Evolutionary conservation across 768 basidiomycete genomes (phyloP), one percentile per base, ranked within the genome.

Genomic region (Lyophyllum decastes): DNA sequence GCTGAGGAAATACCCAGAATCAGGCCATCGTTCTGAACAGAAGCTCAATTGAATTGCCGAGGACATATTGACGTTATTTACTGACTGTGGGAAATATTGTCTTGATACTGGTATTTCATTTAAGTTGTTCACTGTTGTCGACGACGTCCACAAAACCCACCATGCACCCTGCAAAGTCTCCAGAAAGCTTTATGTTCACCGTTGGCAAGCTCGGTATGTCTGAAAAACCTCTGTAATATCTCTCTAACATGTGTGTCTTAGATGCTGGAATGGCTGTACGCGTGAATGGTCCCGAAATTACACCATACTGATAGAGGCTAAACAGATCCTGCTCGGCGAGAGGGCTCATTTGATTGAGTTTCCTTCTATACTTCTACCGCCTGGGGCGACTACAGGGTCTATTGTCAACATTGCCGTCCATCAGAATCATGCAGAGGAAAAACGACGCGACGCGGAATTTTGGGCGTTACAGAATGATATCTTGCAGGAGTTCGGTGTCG

Each of bases 331-430:
- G 1, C 82, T 98, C 14, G 95, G 96, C 16, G 94, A 93, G 71
- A 85, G 94, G 43, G 95, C 95, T 17, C 96, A 98, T 68, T 82
- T 98, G 34, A 96, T 99, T 65, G 96, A 99, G 73, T 99, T 98
- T 72, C 97, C 97, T 1, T 98, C 97, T 0, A 81, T 99, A 38
- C 83, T 98, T 1, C 78, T 98, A 7, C 97, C 97, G 0, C 92
- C 95, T 0, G 95, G 95, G 14, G 88, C 94, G 1, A 87, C 90
- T 9, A 86, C 95, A 0, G 97, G 97, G 5, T 97, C 94, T 19
- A 98, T 99, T 63, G 93, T 99, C 64, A 97, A 94, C 70, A 98
- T 98, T 72, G 87, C 95, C 2, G 95, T 98, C 14, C 85, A 92
- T 67, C 89, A 94, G 61, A 97, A 99, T 69, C 73, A 85, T 30